Evolutionary conservation across 129 eudicot species (phyloP), one percentile per base, ranked within the genome.

Genomic region (Flaveria ramosissima): DNA sequence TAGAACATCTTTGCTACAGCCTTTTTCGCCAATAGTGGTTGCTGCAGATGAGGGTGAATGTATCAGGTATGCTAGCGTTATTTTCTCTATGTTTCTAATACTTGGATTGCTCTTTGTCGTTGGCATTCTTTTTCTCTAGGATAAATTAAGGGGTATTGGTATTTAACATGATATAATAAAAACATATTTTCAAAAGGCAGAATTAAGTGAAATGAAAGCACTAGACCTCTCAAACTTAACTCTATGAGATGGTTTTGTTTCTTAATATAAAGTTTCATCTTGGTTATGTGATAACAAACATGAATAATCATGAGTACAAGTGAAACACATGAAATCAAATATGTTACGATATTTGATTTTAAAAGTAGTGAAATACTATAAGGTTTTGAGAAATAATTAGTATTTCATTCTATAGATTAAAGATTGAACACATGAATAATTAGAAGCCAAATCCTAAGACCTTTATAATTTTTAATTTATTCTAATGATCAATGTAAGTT

Each of bases 1-100:
- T 81, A 94, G 85, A 81, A 85, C 93, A 64, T 89, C 96, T 77
- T 76, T 94, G 85, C 80, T 94, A 76, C 99, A 91, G 46, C 97
- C 99, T 41, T 91, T 89, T 61, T 78, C 90, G 59, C 96, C 99
- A 39, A 77, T 94, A 75, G 99, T 94, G 66, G 83, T 94, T 87
- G 99, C 99, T 70, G 88, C 97, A 56, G 97, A 94, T 89, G 99
- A 91, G 79, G 83, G 80, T 82, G 99, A 94, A 80, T 84, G 86
- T 67, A 91, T 94, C 82, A 94, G 97, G 99, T 94, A 83, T 75
- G 83, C 79, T 56, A 42, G 42, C 55, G 42, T 83, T 67, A 39
- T 61, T 69, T 53, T 65, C 12, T 39, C 4, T 73, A 45, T 80
- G 41, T 42, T 63, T 47, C 21, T 75, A 21, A 16, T 73, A 3